Evolutionary conservation across 169 alveolate genomes (phyloP), one percentile per base, ranked within the genome.

Genomic region (Plasmodium falciparum): DNA sequence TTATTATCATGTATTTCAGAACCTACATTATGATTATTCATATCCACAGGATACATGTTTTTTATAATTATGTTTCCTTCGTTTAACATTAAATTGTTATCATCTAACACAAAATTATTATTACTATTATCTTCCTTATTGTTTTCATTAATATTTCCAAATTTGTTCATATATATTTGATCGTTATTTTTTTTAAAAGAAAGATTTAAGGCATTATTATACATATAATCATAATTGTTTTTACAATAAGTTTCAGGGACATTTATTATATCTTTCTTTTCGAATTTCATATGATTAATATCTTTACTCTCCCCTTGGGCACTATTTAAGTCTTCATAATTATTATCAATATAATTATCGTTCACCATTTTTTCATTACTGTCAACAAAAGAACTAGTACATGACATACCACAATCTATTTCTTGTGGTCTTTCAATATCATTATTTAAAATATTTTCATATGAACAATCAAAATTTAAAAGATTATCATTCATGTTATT

Each of bases 381-480:
- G 20, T 76, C 89, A 65, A 24, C 20, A 70, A 76, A 49, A 33
- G 89, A 76, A 43, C 89, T 76, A 5, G 76, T 58, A 22, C 89
- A 76, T 7, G 89, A 76, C 89, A 76, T 76, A 9, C 89, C 89
- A 43, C 89, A 76, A 58, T 76, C 89, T 11, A 76, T 76, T 56
- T 76, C 89, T 56, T 76, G 89, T 12, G 89, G 89, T 69, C 89
- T 76, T 56, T 63, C 58, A n/a, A 76, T 65, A 58, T 76, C 70
- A 50, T 76, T 76, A 43, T 76, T 76, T 13, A 76, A 45, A 52
- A 76, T 54, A 11, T 54, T 63, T 69, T 76, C 89, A 59, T 76
- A 76, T 24, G 89, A 76, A 58, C 63, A 76, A 24, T 62, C 54
- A 39, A 63, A 61, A 67, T 74, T 74, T 54, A 74, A 62, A 2